Evolutionary conservation across 2,329 filamentous ascomycete genomes (phyloP).

Genomic region (Scytalidium sp.): DNA sequence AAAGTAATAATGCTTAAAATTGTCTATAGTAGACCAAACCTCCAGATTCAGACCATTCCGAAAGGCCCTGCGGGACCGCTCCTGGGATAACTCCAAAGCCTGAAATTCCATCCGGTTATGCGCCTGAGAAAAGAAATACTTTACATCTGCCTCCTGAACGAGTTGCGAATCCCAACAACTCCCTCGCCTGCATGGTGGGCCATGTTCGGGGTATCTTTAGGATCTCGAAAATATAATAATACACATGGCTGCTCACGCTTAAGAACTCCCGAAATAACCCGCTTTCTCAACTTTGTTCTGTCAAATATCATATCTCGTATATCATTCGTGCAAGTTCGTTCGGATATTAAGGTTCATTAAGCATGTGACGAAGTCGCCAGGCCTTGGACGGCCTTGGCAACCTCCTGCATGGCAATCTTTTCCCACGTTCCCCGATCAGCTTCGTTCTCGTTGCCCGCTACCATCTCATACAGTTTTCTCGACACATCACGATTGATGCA

Average conservation of each 20-base stretch:
- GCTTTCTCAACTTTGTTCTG: neutral
- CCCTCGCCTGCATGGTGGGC: neutral
- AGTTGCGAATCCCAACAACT: neutral
- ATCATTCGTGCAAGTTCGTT: neutral
- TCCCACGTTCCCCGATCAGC: conserved; percentile 70
- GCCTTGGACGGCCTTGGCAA: conserved; percentile 67
- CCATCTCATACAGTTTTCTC: conserved; percentile 77
- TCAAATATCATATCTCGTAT: neutral
- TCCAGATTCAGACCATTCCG: neutral
- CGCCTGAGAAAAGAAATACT: neutral
- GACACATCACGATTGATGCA: conserved; percentile 89
- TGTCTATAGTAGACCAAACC: neutral
- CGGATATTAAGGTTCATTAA: neutral
- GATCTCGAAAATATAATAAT: neutral
- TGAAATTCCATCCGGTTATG: neutral
- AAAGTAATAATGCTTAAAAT: neutral
- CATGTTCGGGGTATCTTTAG: neutral
- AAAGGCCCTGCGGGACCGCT: neutral
- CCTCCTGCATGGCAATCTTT: conserved; percentile 73
- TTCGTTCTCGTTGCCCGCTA: conserved; percentile 43
- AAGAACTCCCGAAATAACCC: neutral
- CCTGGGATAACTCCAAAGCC: neutral
- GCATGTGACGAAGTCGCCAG: conserved; percentile 38
- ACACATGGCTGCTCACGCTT: neutral
- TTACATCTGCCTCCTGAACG: neutral